Evolutionary conservation across 495 filamentous ascomycete species (phyloP).

Genomic region (Bombardia bombarda): DNA sequence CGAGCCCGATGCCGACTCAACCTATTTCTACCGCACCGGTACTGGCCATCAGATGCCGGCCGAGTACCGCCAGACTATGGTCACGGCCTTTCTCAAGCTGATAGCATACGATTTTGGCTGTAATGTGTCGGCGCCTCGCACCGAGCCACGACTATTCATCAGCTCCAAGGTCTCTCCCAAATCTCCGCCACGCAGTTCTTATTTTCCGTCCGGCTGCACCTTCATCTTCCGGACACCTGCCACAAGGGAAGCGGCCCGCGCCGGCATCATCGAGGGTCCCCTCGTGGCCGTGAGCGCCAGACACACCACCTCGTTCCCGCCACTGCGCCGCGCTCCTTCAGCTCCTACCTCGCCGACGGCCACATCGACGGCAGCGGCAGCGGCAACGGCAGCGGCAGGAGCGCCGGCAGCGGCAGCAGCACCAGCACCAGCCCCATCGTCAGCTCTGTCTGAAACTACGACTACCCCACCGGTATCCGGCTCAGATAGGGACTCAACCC

Average conservation of each 20-base stretch:
- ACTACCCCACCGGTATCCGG: not conserved
- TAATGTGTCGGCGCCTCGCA: conserved; percentile 54
- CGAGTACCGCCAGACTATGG: conserved; percentile 60
- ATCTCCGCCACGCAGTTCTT: conserved; percentile 33
- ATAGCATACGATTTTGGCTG: conserved; percentile 74
- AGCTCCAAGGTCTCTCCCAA: conserved; percentile 42
- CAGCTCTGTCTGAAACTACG: not conserved
- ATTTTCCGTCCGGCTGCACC: conserved; percentile 43
- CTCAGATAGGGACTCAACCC: conserved; percentile 38
- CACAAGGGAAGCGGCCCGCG: conserved; percentile 60
- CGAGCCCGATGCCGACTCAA: not conserved
- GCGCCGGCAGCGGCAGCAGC: too few relatives aligned
- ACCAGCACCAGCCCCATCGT: not conserved
- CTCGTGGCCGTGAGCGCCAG: conserved; percentile 54
- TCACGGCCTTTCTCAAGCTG: conserved; percentile 69
- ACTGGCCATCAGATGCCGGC: conserved; percentile 67
- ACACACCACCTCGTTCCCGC: conserved; percentile 41
- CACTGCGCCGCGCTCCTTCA: conserved; percentile 8
- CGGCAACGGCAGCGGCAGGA: too few relatives aligned
- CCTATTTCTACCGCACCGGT: conserved; percentile 40
- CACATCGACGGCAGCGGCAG: not conserved
- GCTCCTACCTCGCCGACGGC: not conserved
- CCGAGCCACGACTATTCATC: conserved; percentile 55
- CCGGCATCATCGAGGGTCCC: conserved; percentile 72
- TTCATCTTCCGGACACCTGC: conserved; percentile 60